A percentile compares a stretch with the other conserved stretches of the same genome.
These are phyloP conservation scores for Suillus sp. DNA, from an alignment of 768 basidiomycete genomes.

Conservation along the genomic window DNA sequence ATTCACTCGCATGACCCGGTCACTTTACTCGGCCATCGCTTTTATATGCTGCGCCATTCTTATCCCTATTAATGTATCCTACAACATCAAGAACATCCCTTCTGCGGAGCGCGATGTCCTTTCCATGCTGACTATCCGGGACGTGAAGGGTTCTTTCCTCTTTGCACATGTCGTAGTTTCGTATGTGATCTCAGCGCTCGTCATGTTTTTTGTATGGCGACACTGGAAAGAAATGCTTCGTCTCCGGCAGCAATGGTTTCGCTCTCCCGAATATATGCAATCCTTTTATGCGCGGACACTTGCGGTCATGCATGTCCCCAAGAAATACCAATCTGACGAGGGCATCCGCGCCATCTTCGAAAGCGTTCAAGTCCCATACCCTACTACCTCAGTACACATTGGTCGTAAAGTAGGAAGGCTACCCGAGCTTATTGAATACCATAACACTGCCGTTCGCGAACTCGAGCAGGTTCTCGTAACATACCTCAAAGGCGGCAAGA, in stretches of 20 bases:
- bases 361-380: slow-evolving; percentile 77
- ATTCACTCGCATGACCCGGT: slow-evolving; percentile 84
- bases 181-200: slow-evolving; percentile 77
- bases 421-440: slow-evolving; percentile 87
- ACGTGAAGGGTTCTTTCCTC: slow-evolving; percentile 69
- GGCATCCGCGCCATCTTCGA: slow-evolving; percentile 81
- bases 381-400: slow-evolving; percentile 88
- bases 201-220: slow-evolving; percentile 69
- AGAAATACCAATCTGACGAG: slow-evolving; percentile 81
- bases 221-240: slow-evolving; percentile 80
- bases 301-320: slow-evolving; percentile 76
- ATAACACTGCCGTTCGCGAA: slow-evolving; percentile 92
- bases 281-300: slow-evolving; percentile 95
- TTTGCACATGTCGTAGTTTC: slow-evolving; percentile 85
- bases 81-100: slow-evolving; percentile 72
- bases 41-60: slow-evolving; percentile 69
- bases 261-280: slow-evolving; percentile 82
- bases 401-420: slow-evolving; percentile 86
- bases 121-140: slow-evolving; percentile 84
- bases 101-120: slow-evolving; percentile 57
- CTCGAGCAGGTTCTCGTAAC: slow-evolving; percentile 87
- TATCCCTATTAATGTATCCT: slow-evolving; percentile 84
- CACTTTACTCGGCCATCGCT: slow-evolving; percentile 67
- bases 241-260: slow-evolving; percentile 86
- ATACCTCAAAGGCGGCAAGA: slow-evolving; percentile 82